phyloP scores from a whole-genome alignment of 2,329 filamentous ascomycete species.

The Dactylellina cionopaga region DNA sequence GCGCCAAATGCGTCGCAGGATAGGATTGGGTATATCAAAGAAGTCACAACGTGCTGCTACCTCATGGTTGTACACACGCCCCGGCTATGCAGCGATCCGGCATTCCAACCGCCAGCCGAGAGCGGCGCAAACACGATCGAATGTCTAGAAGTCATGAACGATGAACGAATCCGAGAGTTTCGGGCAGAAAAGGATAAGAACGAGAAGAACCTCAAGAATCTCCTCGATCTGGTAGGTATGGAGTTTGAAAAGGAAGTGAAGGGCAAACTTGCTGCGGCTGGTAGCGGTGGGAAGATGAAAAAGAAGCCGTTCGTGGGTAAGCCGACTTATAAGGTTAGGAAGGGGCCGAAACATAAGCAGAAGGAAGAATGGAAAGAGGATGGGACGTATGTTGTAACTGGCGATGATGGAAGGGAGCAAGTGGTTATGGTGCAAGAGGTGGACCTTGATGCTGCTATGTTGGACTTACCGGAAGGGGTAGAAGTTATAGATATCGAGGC shows the following conservation, averaged over 20 bases:
- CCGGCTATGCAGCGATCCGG: slow-evolving; percentile 84
- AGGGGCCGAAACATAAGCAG: slow-evolving; percentile 64
- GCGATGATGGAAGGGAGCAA: slow-evolving; percentile 71
- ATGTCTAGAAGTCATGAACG: slow-evolving; percentile 75
- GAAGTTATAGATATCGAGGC: slow-evolving; percentile 80
- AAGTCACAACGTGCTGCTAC: slow-evolving; percentile 89
- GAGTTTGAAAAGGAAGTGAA: slow-evolving; percentile 55
- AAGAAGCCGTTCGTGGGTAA: slow-evolving; percentile 3
- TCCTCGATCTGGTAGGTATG: slow-evolving; percentile 40
- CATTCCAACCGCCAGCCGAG: slow-evolving; percentile 83
- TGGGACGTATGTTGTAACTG: slow-evolving; percentile 65
- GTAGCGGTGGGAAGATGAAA: slow-evolving; percentile 56
- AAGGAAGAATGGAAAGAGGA: slow-evolving; percentile 65
- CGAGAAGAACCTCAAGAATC: slow-evolving; percentile 20
- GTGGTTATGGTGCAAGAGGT: slow-evolving; percentile 74
- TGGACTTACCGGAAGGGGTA: slow-evolving; percentile 73
- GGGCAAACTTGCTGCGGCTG: slow-evolving; percentile 53
- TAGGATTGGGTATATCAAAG: slow-evolving; percentile 90
- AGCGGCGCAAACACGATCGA: slow-evolving; percentile 79
- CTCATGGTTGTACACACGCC: slow-evolving; percentile 93
- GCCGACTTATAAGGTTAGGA: slow-evolving; percentile 64
- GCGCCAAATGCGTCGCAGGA: slow-evolving; percentile 77
- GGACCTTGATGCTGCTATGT: slow-evolving; percentile 71
- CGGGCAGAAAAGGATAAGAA: slow-evolving; percentile 37
- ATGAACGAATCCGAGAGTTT: slow-evolving; percentile 64